Percentiles rank a stretch among this genome's conserved stretches.
Evolutionary conservation across 208 protist species (phyloP).

Genomic region (Acanthamoeba triangularis): DNA sequence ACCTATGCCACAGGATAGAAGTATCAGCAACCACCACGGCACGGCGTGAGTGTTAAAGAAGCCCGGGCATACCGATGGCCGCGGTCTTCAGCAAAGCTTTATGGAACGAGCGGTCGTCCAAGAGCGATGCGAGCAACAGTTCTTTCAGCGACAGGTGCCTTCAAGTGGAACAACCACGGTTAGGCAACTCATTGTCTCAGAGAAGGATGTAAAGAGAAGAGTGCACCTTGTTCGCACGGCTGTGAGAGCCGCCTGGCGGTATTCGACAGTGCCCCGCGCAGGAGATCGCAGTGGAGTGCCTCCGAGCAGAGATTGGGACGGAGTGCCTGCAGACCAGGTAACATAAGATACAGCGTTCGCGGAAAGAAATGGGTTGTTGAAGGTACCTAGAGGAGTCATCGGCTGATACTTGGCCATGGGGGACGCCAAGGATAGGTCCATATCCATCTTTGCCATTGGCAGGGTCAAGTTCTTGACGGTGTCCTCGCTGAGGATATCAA

Average conservation of each 20-base stretch:
- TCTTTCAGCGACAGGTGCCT: slow-evolving; percentile 7
- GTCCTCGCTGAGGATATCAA: slow-evolving; percentile 53
- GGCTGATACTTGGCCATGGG: neutral
- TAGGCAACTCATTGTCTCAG: too few species aligned
- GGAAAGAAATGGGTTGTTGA: neutral
- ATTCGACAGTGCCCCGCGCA: neutral
- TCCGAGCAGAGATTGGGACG: neutral
- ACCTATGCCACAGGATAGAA: neutral
- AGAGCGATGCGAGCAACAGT: neutral
- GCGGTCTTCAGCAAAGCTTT: slow-evolving; percentile 48
- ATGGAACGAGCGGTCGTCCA: slow-evolving; percentile 56
- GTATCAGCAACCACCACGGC: too few species aligned
- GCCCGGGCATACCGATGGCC: neutral
- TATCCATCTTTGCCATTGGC: neutral
- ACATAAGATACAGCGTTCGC: neutral
- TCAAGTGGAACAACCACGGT: neutral
- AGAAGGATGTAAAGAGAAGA: too few species aligned
- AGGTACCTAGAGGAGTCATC: neutral
- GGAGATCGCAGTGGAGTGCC: neutral
- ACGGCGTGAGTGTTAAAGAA: neutral
- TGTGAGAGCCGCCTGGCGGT: neutral
- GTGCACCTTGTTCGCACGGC: neutral
- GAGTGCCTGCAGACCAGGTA: neutral
- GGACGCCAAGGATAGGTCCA: neutral
- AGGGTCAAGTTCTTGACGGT: neutral